Evolutionary conservation across 495 filamentous ascomycete genomes (phyloP), one percentile per base, ranked within the genome.

Genomic region (Aspergillus heteromorphus): DNA sequence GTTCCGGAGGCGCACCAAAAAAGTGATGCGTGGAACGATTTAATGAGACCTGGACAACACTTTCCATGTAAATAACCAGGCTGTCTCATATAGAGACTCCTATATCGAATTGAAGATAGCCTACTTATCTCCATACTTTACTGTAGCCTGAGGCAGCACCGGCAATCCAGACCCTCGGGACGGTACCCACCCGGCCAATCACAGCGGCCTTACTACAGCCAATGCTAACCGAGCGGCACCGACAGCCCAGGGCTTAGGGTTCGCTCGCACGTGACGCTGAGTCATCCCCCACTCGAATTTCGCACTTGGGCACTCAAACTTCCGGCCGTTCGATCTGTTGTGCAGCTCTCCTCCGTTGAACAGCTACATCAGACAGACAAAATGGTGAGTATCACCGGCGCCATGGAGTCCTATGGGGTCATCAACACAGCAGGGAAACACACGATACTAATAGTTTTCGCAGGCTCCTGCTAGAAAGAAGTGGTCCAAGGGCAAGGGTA

Each of bases 401-500:
- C 45, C 25, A 7, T 13, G 17, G 29, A 14, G 38, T 45, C 52
- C 47, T 30, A 29, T 45, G 51, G 51, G 60, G 20, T 47, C n/a
- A 25, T n/a, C 13, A n/a, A 6, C 31, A 18, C 38, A 30, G 50
- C 4, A 0, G 19, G 23, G 45, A 36, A 40, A 7, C 45, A 18
- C 1, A 48, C n/a, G 57, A 68, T 68, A 48, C 60, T 60, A 61
- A 60, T 11, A 53, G 56, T 43, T 40, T 56, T 56, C 55, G 58
- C 55, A 86, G 87, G 87, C 88, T 68, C 87, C 88, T 77, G 83
- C 87, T 77, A 96, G 96, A 89, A 97, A 97, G 90, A 96, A 97
- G 92, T 97, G 92, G 92, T 96, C 92, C 65, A 98, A 97, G 89
- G 95, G 91, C 78, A 96, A 96, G 85, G 88, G 88, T 91, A 85